phyloP scores from a whole-genome alignment of 129 eudicot genomes.

The Artemisia tridentata region DNA sequence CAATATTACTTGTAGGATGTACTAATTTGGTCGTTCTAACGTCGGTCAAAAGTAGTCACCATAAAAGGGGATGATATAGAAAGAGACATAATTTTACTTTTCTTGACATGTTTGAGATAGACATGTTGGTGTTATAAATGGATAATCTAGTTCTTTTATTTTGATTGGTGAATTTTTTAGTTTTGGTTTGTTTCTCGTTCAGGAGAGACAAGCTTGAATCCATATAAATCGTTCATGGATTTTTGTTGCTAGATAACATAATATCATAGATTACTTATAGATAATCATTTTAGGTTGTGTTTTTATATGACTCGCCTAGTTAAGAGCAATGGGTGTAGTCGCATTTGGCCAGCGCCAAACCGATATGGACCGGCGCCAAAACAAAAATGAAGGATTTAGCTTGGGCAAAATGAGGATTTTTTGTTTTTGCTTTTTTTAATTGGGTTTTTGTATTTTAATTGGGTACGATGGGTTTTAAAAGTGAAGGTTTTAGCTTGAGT shows the following conservation, averaged over 20 bases:
- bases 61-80: constrained; percentile 29
- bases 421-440: no score
- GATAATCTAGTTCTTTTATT: constrained; percentile 1
- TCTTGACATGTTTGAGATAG: constrained; percentile 17
- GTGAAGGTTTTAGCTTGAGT: no score
- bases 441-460: no score
- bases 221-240: background rate
- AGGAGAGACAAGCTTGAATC: background rate
- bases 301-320: background rate
- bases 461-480: no score
- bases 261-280: background rate
- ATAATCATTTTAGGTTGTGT: background rate
- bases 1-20: constrained; percentile 1
- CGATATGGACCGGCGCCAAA: no score
- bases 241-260: no score
- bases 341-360: no score
- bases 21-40: constrained; percentile 17
- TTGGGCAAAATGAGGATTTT: no score
- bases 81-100: constrained; percentile 20
- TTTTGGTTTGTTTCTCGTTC: constrained; percentile 17
- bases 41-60: constrained; percentile 13
- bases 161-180: background rate
- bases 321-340: no score
- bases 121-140: constrained; percentile 36
- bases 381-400: no score